Evolutionary conservation across 495 filamentous ascomycete species (phyloP).

Genomic region (Penicillium riverlandense): DNA sequence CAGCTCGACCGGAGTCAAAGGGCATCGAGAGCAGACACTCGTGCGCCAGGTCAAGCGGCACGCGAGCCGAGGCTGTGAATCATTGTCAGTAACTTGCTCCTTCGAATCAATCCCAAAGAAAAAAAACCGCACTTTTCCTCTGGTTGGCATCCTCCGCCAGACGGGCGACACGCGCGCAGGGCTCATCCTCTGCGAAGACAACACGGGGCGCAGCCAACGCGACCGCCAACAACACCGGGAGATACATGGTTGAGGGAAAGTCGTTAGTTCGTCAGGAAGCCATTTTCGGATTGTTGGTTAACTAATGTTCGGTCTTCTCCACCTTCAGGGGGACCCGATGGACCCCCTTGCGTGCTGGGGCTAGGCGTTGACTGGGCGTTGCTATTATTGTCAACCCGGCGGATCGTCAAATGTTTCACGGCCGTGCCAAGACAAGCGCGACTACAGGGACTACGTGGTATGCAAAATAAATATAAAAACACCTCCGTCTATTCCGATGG

Average conservation of each 20-base stretch:
- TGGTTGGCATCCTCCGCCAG: constrained; percentile 12
- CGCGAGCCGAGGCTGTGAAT: constrained; percentile 5
- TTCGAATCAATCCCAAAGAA: neutral
- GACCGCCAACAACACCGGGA: constrained; percentile 9
- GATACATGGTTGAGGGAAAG: constrained; percentile 9
- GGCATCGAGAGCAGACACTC: constrained; percentile 50
- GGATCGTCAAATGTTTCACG: too few relatives aligned
- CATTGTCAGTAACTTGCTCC: constrained; percentile 7
- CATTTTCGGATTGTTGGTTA: too few relatives aligned
- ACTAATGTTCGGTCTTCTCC: neutral
- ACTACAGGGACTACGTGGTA: too few relatives aligned
- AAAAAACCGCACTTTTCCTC: constrained; percentile 12
- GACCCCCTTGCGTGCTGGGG: neutral
- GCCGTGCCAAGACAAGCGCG: too few relatives aligned
- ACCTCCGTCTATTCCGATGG: too few relatives aligned
- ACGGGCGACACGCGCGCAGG: constrained; percentile 18
- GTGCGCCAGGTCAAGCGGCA: constrained; percentile 29
- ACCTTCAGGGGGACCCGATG: neutral
- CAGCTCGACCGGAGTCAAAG: constrained; percentile 44
- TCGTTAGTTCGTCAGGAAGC: neutral
- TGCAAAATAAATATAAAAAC: too few relatives aligned
- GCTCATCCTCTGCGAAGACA: constrained; percentile 1
- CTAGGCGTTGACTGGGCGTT: neutral
- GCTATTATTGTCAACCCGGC: too few relatives aligned
- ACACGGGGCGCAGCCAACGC: constrained; percentile 3